Conservation (phyloP, 306 rosid genomes). For the peach (Prunus persica) region Prunus_persica_NCBIv2 NC_034014.1:11226001-11226500, state of each 20-base stretch:
- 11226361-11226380: slow-evolving; percentile 26
- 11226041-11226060: neutral
- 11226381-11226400: slow-evolving; percentile 39
- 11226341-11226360: slow-evolving; percentile 59
- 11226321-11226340: slow-evolving; percentile 40
- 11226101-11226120: neutral
- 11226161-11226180: neutral
- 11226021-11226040: neutral
- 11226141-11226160: neutral
- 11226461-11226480: slow-evolving; percentile 70
- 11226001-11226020: neutral
- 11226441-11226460: slow-evolving; percentile 41
- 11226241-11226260: neutral
- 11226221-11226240: neutral
- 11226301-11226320: slow-evolving; percentile 69
- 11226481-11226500: slow-evolving; percentile 61
- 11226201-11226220: neutral
- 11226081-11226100: neutral
- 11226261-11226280: slow-evolving; percentile 31
- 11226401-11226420: slow-evolving; percentile 38
- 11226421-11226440: slow-evolving; percentile 50
- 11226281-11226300: slow-evolving; percentile 88
- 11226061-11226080: neutral
- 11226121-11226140: neutral
- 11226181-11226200: neutral